Conservation (phyloP, 257 asterid genomes). For the Ajuga chamaepitys region DNA sequence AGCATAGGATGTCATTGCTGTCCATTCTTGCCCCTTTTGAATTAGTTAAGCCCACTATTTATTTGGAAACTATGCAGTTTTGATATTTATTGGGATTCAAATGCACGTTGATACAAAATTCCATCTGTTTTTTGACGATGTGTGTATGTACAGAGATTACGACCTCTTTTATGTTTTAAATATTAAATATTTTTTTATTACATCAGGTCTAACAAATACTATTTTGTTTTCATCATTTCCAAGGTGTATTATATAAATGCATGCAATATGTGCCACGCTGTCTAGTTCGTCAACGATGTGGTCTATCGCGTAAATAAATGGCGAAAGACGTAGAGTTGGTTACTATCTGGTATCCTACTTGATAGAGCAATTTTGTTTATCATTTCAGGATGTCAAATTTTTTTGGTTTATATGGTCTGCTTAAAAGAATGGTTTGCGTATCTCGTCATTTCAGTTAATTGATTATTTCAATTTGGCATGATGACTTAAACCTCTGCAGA, state of each 20-base stretch:
- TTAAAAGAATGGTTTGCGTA: neutral
- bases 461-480: neutral
- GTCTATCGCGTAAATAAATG: no score
- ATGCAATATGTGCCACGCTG: neutral
- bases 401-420: neutral
- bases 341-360: neutral
- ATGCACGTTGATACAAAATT: neutral
- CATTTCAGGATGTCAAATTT: neutral
- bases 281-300: neutral
- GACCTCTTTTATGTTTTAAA: neutral
- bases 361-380: neutral
- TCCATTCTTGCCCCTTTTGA: no score
- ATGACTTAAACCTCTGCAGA: neutral
- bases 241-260: neutral
- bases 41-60: no score
- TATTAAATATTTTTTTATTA: neutral
- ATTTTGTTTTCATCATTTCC: neutral
- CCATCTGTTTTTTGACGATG: neutral
- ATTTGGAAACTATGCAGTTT: neutral
- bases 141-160: neutral
- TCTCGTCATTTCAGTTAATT: neutral
- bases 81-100: neutral
- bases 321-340: no score
- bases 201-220: neutral
- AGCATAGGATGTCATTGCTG: no score